phyloP scores from a whole-genome alignment of 2,329 filamentous ascomycete genomes.

The Calonectria multiphialidica region DNA sequence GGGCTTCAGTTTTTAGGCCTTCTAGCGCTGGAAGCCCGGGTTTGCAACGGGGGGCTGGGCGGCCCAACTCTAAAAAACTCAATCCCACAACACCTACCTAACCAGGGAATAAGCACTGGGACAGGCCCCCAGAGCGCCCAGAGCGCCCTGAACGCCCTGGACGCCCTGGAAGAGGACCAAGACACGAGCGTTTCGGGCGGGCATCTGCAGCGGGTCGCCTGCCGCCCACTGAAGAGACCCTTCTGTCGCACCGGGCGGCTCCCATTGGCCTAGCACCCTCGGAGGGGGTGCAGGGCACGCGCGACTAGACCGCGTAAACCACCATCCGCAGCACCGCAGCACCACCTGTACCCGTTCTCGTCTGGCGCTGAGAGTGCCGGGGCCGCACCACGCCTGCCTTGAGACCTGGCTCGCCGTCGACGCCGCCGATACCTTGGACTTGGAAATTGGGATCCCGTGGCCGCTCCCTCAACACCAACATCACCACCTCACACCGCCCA shows the following conservation, averaged over 20 bases:
- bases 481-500: not conserved
- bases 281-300: constrained; percentile 32
- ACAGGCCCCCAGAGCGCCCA: not conserved
- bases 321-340: constrained; percentile 21
- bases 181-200: not conserved
- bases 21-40: not conserved
- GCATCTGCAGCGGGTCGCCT: constrained; percentile 15
- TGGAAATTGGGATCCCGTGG: not conserved
- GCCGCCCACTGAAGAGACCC: not conserved
- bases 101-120: not conserved
- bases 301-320: constrained; percentile 48
- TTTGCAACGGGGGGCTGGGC: not conserved
- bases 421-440: not conserved
- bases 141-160: not conserved
- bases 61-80: constrained; percentile 1
- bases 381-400: not conserved
- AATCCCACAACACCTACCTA: not conserved
- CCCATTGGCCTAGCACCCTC: constrained; percentile 6
- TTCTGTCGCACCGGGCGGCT: not conserved
- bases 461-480: not conserved
- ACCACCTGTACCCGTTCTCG: not conserved
- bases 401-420: constrained; percentile 3
- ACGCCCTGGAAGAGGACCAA: not conserved
- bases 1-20: not conserved
- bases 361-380: constrained; percentile 4